These are phyloP conservation scores for Thielaviopsis euricoi DNA, from an alignment of 2,329 filamentous ascomycete species.

Conservation along the genomic window DNA sequence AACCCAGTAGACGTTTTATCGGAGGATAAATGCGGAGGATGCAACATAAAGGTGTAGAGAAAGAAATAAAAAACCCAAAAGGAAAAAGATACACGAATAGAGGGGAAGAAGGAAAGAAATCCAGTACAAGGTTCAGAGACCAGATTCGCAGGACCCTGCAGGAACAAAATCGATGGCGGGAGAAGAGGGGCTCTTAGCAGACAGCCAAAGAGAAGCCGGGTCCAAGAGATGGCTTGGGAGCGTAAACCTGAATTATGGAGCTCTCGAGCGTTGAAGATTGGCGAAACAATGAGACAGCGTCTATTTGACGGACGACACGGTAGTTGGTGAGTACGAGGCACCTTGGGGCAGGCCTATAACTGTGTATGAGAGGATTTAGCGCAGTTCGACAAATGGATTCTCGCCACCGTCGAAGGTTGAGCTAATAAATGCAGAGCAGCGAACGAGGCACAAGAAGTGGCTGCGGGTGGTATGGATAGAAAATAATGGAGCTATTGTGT, in stretches of 20 bases:
- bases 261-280: too few relatives aligned
- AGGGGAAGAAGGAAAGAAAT: not conserved
- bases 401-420: not conserved
- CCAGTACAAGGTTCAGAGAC: not conserved
- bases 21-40: not conserved
- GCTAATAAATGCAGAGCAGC: not conserved
- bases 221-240: not conserved
- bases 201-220: not conserved
- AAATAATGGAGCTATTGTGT: not conserved
- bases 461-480: not conserved
- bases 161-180: not conserved
- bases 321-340: too few relatives aligned
- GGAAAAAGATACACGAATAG: not conserved
- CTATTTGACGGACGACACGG: too few relatives aligned
- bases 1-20: not conserved
- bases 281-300: too few relatives aligned
- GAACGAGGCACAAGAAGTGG: not conserved
- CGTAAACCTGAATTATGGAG: not conserved
- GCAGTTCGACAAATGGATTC: not conserved
- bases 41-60: not conserved
- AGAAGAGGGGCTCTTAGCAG: not conserved
- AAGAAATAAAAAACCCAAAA: not conserved
- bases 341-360: not conserved
- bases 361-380: not conserved
- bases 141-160: not conserved